Base-by-base conservation (phyloP, 768 basidiomycete species). In the Naganishia vaughanmartiniae region DNA sequence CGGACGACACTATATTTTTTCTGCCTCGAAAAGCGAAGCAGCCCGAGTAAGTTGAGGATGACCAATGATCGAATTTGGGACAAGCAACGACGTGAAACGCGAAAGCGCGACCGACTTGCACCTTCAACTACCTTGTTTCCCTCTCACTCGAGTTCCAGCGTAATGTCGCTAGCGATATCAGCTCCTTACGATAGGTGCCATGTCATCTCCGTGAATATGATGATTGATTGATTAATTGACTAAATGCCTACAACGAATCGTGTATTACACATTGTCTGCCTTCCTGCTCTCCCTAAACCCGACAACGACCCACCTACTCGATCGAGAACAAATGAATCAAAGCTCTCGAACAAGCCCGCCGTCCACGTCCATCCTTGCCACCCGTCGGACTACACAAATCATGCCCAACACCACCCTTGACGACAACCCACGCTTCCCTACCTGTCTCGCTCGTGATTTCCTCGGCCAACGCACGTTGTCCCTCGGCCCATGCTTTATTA, bases 401-500 rank as follows among this genome's bases (percentile, higher is more conserved):
- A 33, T 72, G 71, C 14, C 71, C 71, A 0, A 65, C 58, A 39
- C 54, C 53, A 39, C 65, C 65, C 65, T 72, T 72, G 39, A 72
- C 65, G 39, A 72, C 48, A 26, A 68, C 66, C 71, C 71, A 72
- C 7, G 51, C 46, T 36, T 48, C 39, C 45, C 72, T 31, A 6
- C 77, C 79, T 21, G 75, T 74, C 56, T 79, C 75, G 24, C 73
- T 67, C 19, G 77, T 81, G 21, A 81, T 76, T 51, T 79, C 80
- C 70, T 79, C 75, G 9, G 75, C 77, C 54, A 81, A 63, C 6
- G 75, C 73, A 19, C 77, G 56, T 70, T 81, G 80, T 11, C 79
- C 80, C 48, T 79, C 76, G 21, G 71, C 74, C 80, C 80, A 81
- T 3, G 54, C 67, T 14, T 73, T 74, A 60, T 78, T 73, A 4